These are phyloP conservation scores for Globisporangium splendens DNA, from an alignment of 352 stramenopile species.

Conservation along the genomic window DNA sequence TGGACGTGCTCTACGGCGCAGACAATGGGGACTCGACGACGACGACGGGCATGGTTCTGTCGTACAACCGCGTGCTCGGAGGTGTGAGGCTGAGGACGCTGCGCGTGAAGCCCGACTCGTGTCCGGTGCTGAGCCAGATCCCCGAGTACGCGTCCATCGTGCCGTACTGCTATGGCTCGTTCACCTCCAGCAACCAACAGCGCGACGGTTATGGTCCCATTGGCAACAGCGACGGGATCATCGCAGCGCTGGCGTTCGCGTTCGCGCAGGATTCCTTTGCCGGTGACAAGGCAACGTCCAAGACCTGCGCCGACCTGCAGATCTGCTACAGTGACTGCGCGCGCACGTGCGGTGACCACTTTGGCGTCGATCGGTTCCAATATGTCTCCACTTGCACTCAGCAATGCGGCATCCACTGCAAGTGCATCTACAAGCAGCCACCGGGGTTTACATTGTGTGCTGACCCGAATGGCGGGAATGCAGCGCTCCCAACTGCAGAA, in stretches of 20 bases:
- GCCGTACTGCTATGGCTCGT: constrained; percentile 59
- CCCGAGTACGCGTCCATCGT: constrained; percentile 60
- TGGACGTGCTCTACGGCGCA: constrained; percentile 46
- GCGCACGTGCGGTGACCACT: constrained; percentile 37
- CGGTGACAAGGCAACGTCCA: constrained; percentile 24
- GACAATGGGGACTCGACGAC: constrained; percentile 12
- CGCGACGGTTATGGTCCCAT: constrained; percentile 44
- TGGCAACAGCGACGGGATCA: constrained; percentile 53
- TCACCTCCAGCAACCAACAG: constrained; percentile 31
- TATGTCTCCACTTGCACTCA: constrained; percentile 39
- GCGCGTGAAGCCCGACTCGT: constrained; percentile 51
- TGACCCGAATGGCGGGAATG: constrained; percentile 36
- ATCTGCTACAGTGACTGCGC: constrained; percentile 53
- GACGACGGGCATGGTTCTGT: constrained; percentile 30
- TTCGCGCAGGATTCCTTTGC: constrained; percentile 53
- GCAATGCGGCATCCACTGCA: constrained; percentile 53
- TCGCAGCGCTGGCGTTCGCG: constrained; percentile 32
- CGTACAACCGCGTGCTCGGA: constrained; percentile 48
- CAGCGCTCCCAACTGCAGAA: constrained; percentile 25
- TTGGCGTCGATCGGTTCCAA: constrained; percentile 53
- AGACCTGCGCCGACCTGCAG: constrained; percentile 46
- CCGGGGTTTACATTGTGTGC: constrained; percentile 38
- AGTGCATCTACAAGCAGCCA: constrained; percentile 65
- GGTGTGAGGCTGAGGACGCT: constrained; percentile 55
- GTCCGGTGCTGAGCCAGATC: constrained; percentile 38